Base-by-base conservation (phyloP, 2,329 filamentous ascomycete species). In the Hyphodiscus sp. region DNA sequence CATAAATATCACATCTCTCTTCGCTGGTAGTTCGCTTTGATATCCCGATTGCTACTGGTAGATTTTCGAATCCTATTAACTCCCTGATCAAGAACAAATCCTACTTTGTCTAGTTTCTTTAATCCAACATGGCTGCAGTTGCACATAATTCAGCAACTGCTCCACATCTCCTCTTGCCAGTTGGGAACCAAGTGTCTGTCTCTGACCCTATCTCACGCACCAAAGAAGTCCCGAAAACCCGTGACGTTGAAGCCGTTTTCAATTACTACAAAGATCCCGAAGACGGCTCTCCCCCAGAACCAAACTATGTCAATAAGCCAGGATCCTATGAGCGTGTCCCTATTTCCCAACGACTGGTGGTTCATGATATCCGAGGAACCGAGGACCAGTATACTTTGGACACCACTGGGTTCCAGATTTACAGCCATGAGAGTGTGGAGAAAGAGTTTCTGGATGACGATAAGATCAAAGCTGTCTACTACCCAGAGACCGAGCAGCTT, bases 311-410 rank as follows among this genome's bases (percentile, higher is more conserved):
- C 10, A 45, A n/a, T 33, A 49, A 50, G 2, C 50, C 51, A 23
- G 45, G 16, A 29, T 48, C 41, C 11, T 58, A 49, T 29, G 26
- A 45, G 8, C 52, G 54, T 4, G 44, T 48, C 1, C 11, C 30
- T 1, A 15, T 30, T 30, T 45, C 29, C n/a, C 55, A 46, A 3
- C 11, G 47, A 18, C 29, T 45, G 13, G 45, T 49, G 20, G 50
- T 77, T 38, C 69, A 70, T 30, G 76, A 79, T 58, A 70, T 77
- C 23, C 63, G 70, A 18, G 76, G 75, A 0, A 66, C 70, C 6
- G 74, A 76, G 59, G 61, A 68, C 6, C 63, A 71, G 18, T 74
- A 69, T 58, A 71, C 63, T 1, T 65, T 76, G 1, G 72, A 75
- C 50, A 65, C 56, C 3, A 72, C 69, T 29, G 73, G 69, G 4